Evolutionary conservation across 1,284 basidiomycete species (phyloP).

Genomic region (Trametes sp.): DNA sequence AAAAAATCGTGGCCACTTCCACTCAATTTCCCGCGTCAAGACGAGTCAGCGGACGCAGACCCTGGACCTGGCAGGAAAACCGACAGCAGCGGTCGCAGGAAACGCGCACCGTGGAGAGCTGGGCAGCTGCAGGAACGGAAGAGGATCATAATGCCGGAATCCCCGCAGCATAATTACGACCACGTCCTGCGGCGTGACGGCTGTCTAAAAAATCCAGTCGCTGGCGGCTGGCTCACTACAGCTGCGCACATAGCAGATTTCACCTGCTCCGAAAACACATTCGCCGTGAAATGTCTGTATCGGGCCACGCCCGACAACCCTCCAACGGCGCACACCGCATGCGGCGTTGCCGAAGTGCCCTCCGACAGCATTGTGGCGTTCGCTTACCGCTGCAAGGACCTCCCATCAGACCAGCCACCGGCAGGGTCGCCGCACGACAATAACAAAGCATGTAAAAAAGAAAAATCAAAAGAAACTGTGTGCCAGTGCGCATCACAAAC

Average conservation of each 20-base stretch:
- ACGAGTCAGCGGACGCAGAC: neutral
- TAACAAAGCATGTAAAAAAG: too few relatives aligned
- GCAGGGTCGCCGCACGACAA: neutral
- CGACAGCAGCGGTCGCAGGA: neutral
- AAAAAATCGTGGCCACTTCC: too few relatives aligned
- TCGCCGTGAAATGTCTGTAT: too few relatives aligned
- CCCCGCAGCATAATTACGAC: neutral
- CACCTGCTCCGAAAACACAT: too few relatives aligned
- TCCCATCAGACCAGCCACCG: neutral
- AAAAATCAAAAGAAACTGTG: too few relatives aligned
- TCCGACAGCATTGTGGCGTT: slow-evolving; percentile 15
- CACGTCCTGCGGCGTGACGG: neutral
- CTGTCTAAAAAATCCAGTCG: too few relatives aligned
- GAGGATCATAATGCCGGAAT: slow-evolving; percentile 14
- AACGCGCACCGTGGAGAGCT: neutral
- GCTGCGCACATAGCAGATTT: too few relatives aligned
- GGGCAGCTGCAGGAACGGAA: neutral
- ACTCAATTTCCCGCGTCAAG: neutral
- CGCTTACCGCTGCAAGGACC: too few relatives aligned
- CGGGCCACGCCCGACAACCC: too few relatives aligned
- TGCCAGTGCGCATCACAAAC: neutral
- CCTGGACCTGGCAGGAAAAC: neutral
- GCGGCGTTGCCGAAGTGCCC: neutral
- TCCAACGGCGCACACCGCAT: too few relatives aligned
- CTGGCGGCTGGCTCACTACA: neutral